Percentiles rank a stretch among this genome's conserved stretches.
Evolutionary conservation across 139 green algal genomes (phyloP).

Genomic region (Coelastrella sp.): DNA sequence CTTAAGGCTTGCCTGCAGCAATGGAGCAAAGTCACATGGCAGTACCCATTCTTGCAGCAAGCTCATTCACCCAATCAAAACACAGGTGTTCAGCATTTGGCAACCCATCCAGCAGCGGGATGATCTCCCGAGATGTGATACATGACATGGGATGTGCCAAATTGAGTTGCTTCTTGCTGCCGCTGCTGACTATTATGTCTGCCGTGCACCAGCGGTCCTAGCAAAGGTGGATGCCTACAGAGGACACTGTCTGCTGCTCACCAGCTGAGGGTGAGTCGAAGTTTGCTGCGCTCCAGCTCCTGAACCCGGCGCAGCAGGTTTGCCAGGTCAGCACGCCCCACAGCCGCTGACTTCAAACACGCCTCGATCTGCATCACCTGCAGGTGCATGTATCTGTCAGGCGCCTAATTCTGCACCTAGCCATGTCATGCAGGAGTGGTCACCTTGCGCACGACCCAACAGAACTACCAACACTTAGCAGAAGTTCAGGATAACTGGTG

Average conservation of each 20-base stretch:
- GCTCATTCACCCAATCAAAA: too few relatives aligned
- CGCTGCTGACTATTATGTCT: not conserved
- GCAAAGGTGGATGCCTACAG: not conserved
- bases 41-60: not conserved
- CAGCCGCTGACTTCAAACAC: not conserved
- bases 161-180: not conserved
- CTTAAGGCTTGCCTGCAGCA: conserved; percentile 33
- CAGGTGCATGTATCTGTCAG: not conserved
- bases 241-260: not conserved
- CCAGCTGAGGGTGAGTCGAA: conserved; percentile 62
- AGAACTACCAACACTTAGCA: not conserved
- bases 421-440: not conserved
- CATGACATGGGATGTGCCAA: too few relatives aligned
- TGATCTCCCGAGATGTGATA: not conserved
- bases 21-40: not conserved
- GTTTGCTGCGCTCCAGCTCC: conserved; percentile 70
- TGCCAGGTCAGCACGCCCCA: conserved; percentile 39
- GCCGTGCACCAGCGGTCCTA: not conserved
- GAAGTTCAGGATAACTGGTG: not conserved
- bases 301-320: conserved; percentile 57
- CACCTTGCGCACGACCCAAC: not conserved
- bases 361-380: conserved; percentile 43
- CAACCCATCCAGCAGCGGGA: not conserved
- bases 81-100: too few relatives aligned
- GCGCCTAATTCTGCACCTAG: not conserved